Evolutionary conservation across 1,139 yeast species (phyloP), one percentile per base, ranked within the genome.

Genomic region (Geotrichum europaeum): DNA sequence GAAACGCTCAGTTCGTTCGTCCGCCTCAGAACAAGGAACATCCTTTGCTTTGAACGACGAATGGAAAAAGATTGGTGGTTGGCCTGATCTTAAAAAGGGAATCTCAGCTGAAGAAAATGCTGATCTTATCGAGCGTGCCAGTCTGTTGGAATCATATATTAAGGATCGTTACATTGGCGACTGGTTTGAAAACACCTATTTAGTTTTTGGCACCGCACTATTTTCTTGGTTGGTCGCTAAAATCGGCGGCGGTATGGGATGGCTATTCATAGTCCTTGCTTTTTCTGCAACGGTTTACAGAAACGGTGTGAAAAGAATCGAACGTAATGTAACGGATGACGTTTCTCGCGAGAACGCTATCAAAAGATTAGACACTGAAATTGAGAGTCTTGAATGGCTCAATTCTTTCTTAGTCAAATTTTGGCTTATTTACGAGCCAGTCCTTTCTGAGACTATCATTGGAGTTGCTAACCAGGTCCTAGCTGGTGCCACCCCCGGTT

Each of bases 301-400:
- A 68, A 82, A 96, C 0, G 86, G 96, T 2, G 81, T 91, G 57
- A 84, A 94, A 69, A 85, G 87, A 68, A 86, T 92, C 74, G 83
- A 98, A 69, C 80, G 86, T 6, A 72, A 76, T 7, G 79, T 89
- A 65, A 82, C 97, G 68, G 91, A 90, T 66, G 85, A 83, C 62
- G 87, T 95, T 25, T 92, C 89, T 70, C 84, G 96, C 68, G 96
- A 91, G 70, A 84, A 87, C 69, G 85, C 96, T 20, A 83, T 90
- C 57, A 84, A 84, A 70, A 81, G 82, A 60, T 86, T 91, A 65
- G 98, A 92, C 74, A 82, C 84, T 67, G 97, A 92, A 71, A 86
- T 86, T 68, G 99, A 94, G 75, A 82, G 96, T 13, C 83, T 92
- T 87, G 98, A 94, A 70, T 94, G 99, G 99, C 78, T 89, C 67